phyloP scores from a whole-genome alignment of 2,329 filamentous ascomycete species.

The Botryotinia calthae region DNA sequence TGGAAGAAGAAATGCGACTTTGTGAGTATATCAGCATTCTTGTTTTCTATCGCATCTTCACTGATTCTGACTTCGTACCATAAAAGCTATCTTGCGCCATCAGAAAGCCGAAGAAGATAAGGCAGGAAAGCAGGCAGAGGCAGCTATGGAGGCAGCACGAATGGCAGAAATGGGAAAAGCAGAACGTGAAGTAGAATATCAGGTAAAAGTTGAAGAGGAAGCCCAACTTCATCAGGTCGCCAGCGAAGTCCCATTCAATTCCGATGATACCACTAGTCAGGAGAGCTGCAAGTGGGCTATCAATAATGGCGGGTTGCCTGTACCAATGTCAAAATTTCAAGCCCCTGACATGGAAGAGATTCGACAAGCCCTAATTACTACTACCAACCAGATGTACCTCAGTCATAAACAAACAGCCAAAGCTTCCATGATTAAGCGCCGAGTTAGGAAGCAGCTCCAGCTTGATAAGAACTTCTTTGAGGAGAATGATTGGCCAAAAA shows the following conservation, averaged over 20 bases:
- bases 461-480: neutral
- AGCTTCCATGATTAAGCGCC: neutral
- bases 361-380: neutral
- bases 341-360: neutral
- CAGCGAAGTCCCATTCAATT: neutral
- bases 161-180: neutral
- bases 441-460: neutral
- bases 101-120: neutral
- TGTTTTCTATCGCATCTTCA: neutral
- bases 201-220: neutral
- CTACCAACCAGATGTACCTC: neutral
- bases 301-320: neutral
- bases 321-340: neutral
- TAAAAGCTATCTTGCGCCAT: neutral
- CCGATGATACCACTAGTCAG: neutral
- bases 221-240: neutral
- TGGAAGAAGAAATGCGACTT: conserved; percentile 6
- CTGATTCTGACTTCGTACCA: neutral
- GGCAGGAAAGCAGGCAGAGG: too few species aligned
- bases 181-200: neutral
- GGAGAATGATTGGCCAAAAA: neutral
- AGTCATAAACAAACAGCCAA: neutral
- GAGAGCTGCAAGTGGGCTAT: neutral
- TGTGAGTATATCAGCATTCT: neutral
- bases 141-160: neutral